Base-by-base conservation (phyloP, 495 filamentous ascomycete species). In the Penicillium canariense region DNA sequence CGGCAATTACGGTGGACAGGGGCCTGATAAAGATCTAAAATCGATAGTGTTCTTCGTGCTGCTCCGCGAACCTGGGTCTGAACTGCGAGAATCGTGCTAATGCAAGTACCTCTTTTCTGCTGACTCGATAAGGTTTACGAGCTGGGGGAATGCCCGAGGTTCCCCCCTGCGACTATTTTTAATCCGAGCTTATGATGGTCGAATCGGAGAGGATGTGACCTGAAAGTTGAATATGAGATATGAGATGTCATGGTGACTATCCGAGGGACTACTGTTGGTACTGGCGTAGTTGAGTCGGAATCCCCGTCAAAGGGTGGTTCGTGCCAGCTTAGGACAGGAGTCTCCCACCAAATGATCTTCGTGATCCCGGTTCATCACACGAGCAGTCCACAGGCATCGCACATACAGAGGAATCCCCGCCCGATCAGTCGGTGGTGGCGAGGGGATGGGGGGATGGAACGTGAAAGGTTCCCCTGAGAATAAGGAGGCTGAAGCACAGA, bases 21-120 rank as follows among this genome's bases (percentile, higher is more conserved):
- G 49, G 47, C 60, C 54, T 55, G 58, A 58, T 57, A 59, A 57
- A 22, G 42, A 48, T 40, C 50, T 15, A 48, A 42, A 52, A 50
- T 58, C 57, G 48, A 63, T 66, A 66, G 56, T 48, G 50, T 39
- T 30, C 32, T 42, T 38, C 27, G 9, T 25, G 25, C 10, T 28
- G 26, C 31, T 18, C 55, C 57, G 39, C 31, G 57, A 46, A 56
- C 52, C 52, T 63, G 48, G 50, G 50, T 56, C 17, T 14, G 15
- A 47, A 42, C 22, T 23, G 10, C 17, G 22, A 50, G 7, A 42
- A 51, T 50, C 52, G 56, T 59, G 46, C 56, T 55, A 53, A 57
- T 65, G 53, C 50, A 58, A 28, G 50, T 50, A 14, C 47, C 36
- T 40, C 36, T 40, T 20, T 22, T 25, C 9, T 11, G 15, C 30